A percentile compares a stretch with the other conserved stretches of the same genome.
These are phyloP conservation scores for Beta macrorhiza DNA, from an alignment of 179 eudicot species.

Conservation along the genomic window DNA sequence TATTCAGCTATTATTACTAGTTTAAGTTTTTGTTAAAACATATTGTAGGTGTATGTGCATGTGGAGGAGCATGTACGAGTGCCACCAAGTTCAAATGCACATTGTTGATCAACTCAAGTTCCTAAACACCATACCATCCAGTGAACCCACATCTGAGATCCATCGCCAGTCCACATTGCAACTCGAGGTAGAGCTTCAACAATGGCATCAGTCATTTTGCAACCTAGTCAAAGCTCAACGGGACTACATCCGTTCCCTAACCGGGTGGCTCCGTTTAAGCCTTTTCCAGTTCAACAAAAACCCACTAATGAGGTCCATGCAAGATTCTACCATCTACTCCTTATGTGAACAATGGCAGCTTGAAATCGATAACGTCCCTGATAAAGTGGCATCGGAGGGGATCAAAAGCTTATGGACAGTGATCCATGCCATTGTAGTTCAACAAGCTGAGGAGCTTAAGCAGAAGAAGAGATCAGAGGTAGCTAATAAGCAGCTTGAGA, in stretches of 20 bases:
- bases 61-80: conserved; percentile 97
- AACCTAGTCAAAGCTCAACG: conserved; percentile 73
- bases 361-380: conserved; percentile 65
- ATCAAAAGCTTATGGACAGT: conserved; percentile 61
- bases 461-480: conserved; percentile 75
- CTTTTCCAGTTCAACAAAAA: conserved; percentile 68
- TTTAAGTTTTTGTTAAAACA: background rate
- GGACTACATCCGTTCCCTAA: conserved; percentile 68
- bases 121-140: conserved; percentile 59
- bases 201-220: conserved; percentile 83
- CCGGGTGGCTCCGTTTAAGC: conserved; percentile 96
- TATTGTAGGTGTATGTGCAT: conserved; percentile 64
- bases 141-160: conserved; percentile 74
- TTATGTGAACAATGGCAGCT: conserved; percentile 91
- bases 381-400: conserved; percentile 91
- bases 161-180: conserved; percentile 89
- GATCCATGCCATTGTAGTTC: conserved; percentile 76
- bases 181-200: conserved; percentile 86
- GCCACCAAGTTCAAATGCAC: conserved; percentile 90
- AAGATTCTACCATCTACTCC: conserved; percentile 74
- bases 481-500: conserved; percentile 75
- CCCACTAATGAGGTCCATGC: conserved; percentile 47
- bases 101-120: conserved; percentile 90
- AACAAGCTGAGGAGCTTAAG: conserved; percentile 75
- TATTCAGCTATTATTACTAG: background rate